Conservation (phyloP, 2,329 filamentous ascomycete species). For the Pseudodiploospora longispora region DNA sequence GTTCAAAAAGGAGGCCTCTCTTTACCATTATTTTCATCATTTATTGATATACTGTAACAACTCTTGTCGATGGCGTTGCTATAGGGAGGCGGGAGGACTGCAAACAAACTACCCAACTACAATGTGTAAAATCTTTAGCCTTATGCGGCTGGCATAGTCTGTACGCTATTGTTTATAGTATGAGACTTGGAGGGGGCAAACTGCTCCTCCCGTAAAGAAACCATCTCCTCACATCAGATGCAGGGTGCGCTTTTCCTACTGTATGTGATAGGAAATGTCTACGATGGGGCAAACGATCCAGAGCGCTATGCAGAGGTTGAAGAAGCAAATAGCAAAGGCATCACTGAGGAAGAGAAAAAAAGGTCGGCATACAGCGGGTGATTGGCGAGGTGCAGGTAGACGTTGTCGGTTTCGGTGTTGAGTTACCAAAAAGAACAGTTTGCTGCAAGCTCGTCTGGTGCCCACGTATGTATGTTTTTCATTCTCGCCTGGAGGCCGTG, state of each 20-base stretch:
- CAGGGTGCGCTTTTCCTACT: background rate
- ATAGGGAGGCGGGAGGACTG: conserved; percentile 8
- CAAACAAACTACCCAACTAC: conserved; percentile 13
- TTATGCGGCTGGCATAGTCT: too few relatives aligned
- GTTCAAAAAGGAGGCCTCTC: conserved; percentile 25
- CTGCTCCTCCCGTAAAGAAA: conserved; percentile 18
- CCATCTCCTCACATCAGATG: conserved; percentile 27
- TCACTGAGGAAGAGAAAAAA: too few relatives aligned
- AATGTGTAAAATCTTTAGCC: too few relatives aligned
- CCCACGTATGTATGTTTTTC: too few relatives aligned
- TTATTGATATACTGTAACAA: background rate
- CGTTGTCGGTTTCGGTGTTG: too few relatives aligned
- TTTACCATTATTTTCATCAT: conserved; percentile 7
- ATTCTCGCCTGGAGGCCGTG: too few relatives aligned
- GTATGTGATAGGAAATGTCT: conserved; percentile 1
- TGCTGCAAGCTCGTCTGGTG: background rate
- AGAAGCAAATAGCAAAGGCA: too few relatives aligned
- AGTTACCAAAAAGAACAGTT: background rate
- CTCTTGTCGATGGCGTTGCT: conserved; percentile 21
- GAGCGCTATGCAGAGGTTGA: too few relatives aligned
- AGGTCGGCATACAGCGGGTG: too few relatives aligned
- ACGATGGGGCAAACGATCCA: background rate
- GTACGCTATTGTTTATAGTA: too few relatives aligned
- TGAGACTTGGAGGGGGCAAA: conserved; percentile 12
- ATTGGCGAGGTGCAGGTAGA: too few relatives aligned